Conservation (phyloP, 1,139 yeast genomes). For the Casaregolazyma suthepensis region DNA sequence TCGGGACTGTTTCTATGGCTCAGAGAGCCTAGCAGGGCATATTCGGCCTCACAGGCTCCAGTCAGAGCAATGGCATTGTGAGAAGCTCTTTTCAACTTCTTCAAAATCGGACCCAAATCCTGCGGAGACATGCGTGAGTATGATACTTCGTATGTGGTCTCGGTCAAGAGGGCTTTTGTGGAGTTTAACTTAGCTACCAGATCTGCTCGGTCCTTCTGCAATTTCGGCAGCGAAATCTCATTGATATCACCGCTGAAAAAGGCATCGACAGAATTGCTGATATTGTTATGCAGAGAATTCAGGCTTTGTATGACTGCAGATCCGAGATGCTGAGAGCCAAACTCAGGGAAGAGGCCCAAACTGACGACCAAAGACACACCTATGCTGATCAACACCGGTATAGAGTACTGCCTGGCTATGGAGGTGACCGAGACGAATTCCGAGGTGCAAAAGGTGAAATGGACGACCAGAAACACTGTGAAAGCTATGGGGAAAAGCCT, state of each 20-base stretch:
- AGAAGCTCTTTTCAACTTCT: slow-evolving; percentile 31
- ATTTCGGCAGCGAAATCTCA: slow-evolving; percentile 13
- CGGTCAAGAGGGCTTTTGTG: slow-evolving; percentile 39
- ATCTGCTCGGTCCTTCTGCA: slow-evolving; percentile 22
- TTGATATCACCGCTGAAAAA: slow-evolving; percentile 27
- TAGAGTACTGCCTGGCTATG: slow-evolving; percentile 35
- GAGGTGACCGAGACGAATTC: slow-evolving; percentile 22
- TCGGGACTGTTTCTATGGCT: not conserved
- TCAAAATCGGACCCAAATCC: slow-evolving; percentile 35
- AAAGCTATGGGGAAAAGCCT: slow-evolving; percentile 42
- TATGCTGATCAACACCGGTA: slow-evolving; percentile 42
- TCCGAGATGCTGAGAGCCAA: slow-evolving; percentile 46
- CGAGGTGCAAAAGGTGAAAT: slow-evolving; percentile 39
- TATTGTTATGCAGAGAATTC: slow-evolving; percentile 37
- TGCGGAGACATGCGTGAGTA: slow-evolving; percentile 43
- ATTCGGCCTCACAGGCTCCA: slow-evolving; percentile 45
- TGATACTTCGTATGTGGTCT: slow-evolving; percentile 44
- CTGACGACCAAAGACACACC: slow-evolving; percentile 40
- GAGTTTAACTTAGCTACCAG: slow-evolving; percentile 33
- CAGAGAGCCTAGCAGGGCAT: slow-evolving; percentile 31
- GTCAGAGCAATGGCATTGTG: slow-evolving; percentile 39
- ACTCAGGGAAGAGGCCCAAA: slow-evolving; percentile 42
- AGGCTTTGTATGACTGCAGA: slow-evolving; percentile 37
- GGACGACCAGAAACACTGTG: slow-evolving; percentile 43
- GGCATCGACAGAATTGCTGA: slow-evolving; percentile 36